Conservation (phyloP, 768 basidiomycete species). For the Xanthoconium stramineum region DNA sequence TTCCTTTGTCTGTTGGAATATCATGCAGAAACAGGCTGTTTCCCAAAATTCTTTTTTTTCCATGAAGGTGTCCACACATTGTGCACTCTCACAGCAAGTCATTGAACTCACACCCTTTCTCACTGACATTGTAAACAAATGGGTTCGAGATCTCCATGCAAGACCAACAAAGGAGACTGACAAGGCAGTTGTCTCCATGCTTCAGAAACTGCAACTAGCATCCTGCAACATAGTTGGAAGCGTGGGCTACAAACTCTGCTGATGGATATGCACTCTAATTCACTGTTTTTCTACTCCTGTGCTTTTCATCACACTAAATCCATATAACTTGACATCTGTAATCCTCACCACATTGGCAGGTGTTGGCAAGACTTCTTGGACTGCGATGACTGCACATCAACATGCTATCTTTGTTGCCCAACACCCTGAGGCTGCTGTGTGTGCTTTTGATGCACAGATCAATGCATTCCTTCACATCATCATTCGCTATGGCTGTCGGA, state of each 20-base stretch:
- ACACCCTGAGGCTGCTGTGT: neutral
- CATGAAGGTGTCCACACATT: neutral
- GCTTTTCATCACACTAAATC: neutral
- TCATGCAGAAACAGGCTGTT: neutral
- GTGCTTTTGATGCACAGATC: neutral
- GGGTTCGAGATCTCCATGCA: neutral
- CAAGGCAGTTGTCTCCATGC: too few species aligned
- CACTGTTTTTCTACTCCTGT: neutral
- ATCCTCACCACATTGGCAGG: neutral
- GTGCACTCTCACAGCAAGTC: neutral
- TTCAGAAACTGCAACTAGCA: too few species aligned
- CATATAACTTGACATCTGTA: neutral
- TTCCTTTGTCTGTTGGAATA: neutral
- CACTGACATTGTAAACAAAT: neutral
- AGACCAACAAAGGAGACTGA: too few species aligned
- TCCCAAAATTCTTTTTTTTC: neutral
- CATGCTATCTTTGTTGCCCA: neutral
- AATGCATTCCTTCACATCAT: neutral
- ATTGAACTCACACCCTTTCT: neutral
- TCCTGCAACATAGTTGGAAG: neutral
- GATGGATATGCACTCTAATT: neutral
- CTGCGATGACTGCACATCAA: neutral
- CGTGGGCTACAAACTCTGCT: neutral
- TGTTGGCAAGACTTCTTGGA: neutral
- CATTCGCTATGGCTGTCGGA: neutral